These are phyloP conservation scores for Rhizopogon rudus DNA, from an alignment of 768 basidiomycete species.

Conservation along the genomic window DNA sequence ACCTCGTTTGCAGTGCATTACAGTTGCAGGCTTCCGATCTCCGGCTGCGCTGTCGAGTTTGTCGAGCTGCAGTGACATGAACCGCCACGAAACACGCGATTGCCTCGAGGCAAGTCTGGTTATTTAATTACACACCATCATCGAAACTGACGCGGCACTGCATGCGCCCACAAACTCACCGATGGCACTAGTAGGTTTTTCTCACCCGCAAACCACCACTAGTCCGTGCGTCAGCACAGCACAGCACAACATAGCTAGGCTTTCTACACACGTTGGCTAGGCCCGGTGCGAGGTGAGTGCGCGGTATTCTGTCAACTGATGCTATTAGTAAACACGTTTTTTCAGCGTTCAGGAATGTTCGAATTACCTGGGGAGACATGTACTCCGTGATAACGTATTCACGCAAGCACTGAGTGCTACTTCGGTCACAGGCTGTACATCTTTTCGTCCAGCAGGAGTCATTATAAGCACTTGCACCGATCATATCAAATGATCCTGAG, in stretches of 20 bases:
- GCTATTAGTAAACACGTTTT: slow-evolving; percentile 21
- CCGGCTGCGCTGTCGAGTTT: not conserved
- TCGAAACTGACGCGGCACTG: not conserved
- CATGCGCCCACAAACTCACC: slow-evolving; percentile 4
- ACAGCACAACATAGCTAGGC: slow-evolving; percentile 7
- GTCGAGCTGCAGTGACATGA: not conserved
- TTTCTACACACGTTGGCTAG: too few relatives aligned
- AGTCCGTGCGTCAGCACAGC: not conserved
- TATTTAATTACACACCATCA: not conserved
- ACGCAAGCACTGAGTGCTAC: slow-evolving; percentile 1
- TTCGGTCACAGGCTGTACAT: slow-evolving; percentile 18
- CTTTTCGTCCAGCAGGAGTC: slow-evolving; percentile 10
- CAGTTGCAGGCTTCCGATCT: not conserved
- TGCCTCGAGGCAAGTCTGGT: slow-evolving; percentile 20
- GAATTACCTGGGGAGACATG: slow-evolving; percentile 4
- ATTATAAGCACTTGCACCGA: slow-evolving; percentile 19
- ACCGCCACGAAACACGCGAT: slow-evolving; percentile 18
- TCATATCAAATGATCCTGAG: slow-evolving; percentile 7
- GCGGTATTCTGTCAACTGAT: slow-evolving; percentile 6
- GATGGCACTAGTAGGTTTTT: not conserved
- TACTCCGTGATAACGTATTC: slow-evolving; percentile 15
- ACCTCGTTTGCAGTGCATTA: not conserved
- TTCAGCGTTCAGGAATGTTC: slow-evolving; percentile 13
- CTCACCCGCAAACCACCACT: not conserved
- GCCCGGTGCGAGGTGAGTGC: slow-evolving; percentile 8